phyloP scores from a whole-genome alignment of 208 protist species.

The Leishmania tarentolae region DNA sequence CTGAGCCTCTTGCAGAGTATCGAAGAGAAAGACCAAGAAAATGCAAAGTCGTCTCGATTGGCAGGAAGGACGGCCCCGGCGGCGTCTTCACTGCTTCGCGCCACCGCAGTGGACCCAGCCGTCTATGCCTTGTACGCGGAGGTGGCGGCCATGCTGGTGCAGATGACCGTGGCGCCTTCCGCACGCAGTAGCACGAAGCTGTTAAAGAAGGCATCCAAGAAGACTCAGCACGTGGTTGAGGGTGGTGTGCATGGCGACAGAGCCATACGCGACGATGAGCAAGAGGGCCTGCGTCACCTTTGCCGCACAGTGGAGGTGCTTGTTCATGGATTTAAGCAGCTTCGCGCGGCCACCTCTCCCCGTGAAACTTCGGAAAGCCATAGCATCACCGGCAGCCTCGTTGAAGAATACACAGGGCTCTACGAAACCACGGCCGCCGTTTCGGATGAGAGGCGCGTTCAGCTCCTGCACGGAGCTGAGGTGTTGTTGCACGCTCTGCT shows the following conservation, averaged over 20 bases:
- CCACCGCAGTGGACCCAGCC: constrained; percentile 21
- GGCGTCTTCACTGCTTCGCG: not conserved
- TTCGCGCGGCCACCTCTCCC: constrained; percentile 10
- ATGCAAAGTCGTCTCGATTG: not conserved
- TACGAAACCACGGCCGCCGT: not conserved
- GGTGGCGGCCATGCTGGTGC: constrained; percentile 58
- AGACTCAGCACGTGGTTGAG: not conserved
- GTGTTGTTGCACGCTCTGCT: constrained; percentile 61
- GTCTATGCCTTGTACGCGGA: constrained; percentile 70
- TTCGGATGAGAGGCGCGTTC: constrained; percentile 37
- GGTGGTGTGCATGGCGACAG: not conserved
- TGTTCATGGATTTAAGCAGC: constrained; percentile 44
- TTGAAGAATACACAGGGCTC: not conserved
- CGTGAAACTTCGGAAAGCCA: not conserved
- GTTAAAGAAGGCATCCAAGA: constrained; percentile 11
- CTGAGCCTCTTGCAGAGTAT: constrained; percentile 30
- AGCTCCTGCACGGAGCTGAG: constrained; percentile 70
- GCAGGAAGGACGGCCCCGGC: not conserved
- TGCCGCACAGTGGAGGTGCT: constrained; percentile 55
- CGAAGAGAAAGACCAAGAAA: constrained; percentile 14
- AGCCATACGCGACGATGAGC: constrained; percentile 3
- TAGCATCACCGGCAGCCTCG: not conserved
- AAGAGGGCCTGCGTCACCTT: constrained; percentile 51
- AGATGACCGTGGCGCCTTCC: constrained; percentile 27
- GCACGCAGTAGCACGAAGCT: constrained; percentile 2